phyloP scores from a whole-genome alignment of 129 eudicot genomes.

The Flaveria ramosissima region DNA sequence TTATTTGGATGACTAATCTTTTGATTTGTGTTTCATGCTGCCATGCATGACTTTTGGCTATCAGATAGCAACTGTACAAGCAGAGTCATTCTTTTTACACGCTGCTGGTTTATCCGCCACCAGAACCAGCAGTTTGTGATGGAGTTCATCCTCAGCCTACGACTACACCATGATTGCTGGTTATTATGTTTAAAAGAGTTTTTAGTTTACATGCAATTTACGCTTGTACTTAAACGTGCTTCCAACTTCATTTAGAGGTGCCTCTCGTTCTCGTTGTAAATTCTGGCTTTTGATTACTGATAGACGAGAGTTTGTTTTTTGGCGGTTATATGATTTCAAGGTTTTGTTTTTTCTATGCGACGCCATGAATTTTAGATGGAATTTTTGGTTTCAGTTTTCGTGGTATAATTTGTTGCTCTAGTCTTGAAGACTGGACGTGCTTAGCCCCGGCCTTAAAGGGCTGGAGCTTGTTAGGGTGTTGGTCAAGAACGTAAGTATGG shows the following conservation, averaged over 20 bases:
- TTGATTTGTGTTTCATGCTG: not conserved
- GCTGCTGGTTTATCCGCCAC: not conserved
- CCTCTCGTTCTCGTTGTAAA: not conserved
- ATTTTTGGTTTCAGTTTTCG: not conserved
- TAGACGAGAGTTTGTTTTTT: slow-evolving; percentile 2
- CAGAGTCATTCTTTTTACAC: not conserved
- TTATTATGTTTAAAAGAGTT: slow-evolving; percentile 20
- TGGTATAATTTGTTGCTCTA: not conserved
- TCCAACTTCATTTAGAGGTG: not conserved
- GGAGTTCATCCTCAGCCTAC: too few species aligned
- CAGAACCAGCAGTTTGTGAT: slow-evolving; percentile 3
- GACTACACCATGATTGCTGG: not conserved
- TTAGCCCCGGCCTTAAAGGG: not conserved
- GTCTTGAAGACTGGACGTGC: not conserved
- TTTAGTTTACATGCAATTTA: slow-evolving; percentile 15
- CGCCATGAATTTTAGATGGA: not conserved
- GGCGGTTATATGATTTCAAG: not conserved
- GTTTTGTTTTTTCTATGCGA: not conserved
- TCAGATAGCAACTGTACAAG: slow-evolving; percentile 19
- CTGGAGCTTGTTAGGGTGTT: not conserved
- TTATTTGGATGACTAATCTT: slow-evolving; percentile 68
- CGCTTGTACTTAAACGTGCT: slow-evolving; percentile 13
- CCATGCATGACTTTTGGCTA: slow-evolving; percentile 11
- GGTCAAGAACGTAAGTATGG: not conserved
- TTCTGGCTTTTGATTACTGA: slow-evolving; percentile 2